Percentiles rank a stretch among this genome's conserved stretches.
phyloP scores from a whole-genome alignment of 2,329 filamentous ascomycete genomes.

The Penicillium aurantiogriseum region DNA sequence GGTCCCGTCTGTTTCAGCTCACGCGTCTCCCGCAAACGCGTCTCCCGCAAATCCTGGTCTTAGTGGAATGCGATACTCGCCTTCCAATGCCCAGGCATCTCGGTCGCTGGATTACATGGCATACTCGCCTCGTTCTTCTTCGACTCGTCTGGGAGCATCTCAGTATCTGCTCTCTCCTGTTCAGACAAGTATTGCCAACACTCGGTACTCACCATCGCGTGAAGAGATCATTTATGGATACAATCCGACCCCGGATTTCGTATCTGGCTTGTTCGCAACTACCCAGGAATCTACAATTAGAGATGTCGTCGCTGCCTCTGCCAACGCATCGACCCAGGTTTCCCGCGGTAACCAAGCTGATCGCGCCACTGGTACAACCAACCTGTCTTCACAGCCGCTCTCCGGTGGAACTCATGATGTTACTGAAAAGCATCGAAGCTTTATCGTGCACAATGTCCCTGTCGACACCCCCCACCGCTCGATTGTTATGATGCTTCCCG shows the following conservation, averaged over 20 bases:
- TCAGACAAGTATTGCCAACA: not conserved
- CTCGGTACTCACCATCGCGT: slow-evolving; percentile 1
- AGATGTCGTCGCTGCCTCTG: not conserved
- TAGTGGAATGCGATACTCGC: not conserved
- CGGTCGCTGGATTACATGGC: not conserved
- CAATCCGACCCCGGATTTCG: not conserved
- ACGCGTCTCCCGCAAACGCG: not conserved
- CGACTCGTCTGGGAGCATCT: not conserved
- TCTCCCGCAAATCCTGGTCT: not conserved
- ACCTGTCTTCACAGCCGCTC: no score
- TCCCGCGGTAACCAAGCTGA: not conserved
- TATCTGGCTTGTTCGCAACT: not conserved
- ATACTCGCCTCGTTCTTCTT: not conserved
- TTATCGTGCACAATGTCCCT: not conserved
- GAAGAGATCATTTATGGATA: not conserved
- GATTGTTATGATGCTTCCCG: not conserved
- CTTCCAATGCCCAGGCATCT: not conserved
- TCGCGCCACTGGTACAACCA: not conserved
- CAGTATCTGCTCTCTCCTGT: not conserved
- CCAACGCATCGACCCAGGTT: not conserved
- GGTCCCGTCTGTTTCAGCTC: not conserved
- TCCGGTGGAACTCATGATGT: not conserved
- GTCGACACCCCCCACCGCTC: not conserved
- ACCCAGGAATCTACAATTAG: not conserved
- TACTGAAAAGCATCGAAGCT: not conserved